Percentiles rank a stretch among this genome's conserved stretches.
These are phyloP conservation scores for Oxalis stricta DNA, from an alignment of 441 rosid species.

Conservation along the genomic window DNA sequence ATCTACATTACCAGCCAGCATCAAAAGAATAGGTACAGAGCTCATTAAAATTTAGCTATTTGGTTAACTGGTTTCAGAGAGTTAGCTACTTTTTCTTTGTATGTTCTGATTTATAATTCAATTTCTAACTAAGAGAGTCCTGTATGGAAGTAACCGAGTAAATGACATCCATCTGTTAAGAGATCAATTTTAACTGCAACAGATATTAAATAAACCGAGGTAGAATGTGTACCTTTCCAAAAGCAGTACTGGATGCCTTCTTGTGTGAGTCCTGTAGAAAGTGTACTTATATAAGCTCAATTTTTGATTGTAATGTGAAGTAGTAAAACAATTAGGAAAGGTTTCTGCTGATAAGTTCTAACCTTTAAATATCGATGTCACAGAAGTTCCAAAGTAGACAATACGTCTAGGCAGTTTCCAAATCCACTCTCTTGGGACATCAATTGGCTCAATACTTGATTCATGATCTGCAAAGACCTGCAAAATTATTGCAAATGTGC, in stretches of 20 bases:
- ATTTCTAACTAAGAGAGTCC: no score
- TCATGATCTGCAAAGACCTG: slow-evolving; percentile 95
- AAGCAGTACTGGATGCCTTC: slow-evolving; percentile 76
- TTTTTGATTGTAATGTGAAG: slow-evolving; percentile 3
- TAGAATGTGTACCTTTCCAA: slow-evolving; percentile 68
- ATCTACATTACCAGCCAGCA: no score
- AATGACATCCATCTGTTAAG: no score
- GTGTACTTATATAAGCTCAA: slow-evolving; percentile 6
- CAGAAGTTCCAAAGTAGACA: slow-evolving; percentile 92
- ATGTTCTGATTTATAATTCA: no score
- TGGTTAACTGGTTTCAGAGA: no score
- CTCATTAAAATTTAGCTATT: no score
- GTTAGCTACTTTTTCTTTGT: no score
- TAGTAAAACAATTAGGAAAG: slow-evolving; percentile 1
- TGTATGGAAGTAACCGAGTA: no score
- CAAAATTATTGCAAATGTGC: slow-evolving; percentile 11
- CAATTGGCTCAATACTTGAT: slow-evolving; percentile 67
- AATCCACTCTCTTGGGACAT: slow-evolving; percentile 67
- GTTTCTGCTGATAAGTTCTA: slow-evolving; percentile 5
- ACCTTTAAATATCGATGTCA: slow-evolving; percentile 87
- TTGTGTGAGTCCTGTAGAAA: slow-evolving; percentile 57
- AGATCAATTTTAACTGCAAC: no score
- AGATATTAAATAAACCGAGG: background rate
- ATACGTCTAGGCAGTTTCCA: slow-evolving; percentile 76
- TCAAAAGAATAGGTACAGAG: no score